A percentile compares a stretch with the other conserved stretches of the same genome.
Conservation (phyloP, 306 rosid species). For the Rosa multiflora region DNA sequence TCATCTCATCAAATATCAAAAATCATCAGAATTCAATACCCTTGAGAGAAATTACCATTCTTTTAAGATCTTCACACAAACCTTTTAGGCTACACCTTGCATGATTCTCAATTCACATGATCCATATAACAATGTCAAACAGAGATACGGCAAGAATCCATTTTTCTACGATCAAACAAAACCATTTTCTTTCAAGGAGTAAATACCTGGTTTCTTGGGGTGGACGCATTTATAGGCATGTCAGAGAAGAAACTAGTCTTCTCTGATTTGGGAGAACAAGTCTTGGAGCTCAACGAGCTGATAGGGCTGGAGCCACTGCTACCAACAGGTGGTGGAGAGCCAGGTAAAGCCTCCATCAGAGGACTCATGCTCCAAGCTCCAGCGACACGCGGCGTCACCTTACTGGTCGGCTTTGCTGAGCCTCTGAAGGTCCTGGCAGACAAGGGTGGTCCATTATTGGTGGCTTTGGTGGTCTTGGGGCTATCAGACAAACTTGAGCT, state of each 20-base stretch:
- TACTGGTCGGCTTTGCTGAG: neutral
- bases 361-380: conserved; percentile 44
- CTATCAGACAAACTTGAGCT: neutral
- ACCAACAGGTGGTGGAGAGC: conserved; percentile 42
- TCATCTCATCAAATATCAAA: neutral
- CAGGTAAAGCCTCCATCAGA: conserved; percentile 37
- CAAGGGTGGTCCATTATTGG: conserved; percentile 11
- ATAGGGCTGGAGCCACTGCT: conserved; percentile 27
- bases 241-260: conserved; percentile 15
- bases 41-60: neutral
- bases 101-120: neutral
- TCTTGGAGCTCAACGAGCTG: conserved; percentile 19
- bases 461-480: conserved; percentile 11
- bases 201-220: conserved; percentile 50
- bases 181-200: neutral
- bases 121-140: neutral
- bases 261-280: conserved; percentile 23
- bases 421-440: conserved; percentile 29
- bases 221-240: conserved; percentile 26
- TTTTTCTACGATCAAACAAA: neutral
- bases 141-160: neutral
- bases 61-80: neutral
- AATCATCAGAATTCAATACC: neutral
- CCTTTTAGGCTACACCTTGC: neutral
- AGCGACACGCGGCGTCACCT: neutral